Percentiles rank a stretch among this genome's conserved stretches.
Evolutionary conservation across 441 rosid species (phyloP).

Genomic region (Gossypium trilobum): DNA sequence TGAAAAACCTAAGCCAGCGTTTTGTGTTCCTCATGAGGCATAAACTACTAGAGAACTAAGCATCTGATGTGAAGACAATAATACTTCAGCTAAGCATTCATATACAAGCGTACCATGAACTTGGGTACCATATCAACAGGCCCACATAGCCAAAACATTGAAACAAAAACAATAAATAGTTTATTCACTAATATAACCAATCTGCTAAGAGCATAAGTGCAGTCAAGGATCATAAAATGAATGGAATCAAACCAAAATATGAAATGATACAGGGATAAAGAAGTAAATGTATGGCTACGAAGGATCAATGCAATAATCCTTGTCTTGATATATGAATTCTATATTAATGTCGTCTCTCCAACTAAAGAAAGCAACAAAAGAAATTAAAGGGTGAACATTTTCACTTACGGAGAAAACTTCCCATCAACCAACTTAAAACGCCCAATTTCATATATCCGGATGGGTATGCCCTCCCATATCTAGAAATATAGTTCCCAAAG

Average conservation of each 20-base stretch:
- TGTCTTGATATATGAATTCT: neutral
- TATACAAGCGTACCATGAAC: neutral
- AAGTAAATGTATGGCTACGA: neutral
- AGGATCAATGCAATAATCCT: neutral
- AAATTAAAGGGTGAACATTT: neutral
- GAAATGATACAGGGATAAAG: neutral
- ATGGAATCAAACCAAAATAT: neutral
- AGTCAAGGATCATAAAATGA: slow-evolving; percentile 5
- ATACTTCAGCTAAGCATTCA: neutral
- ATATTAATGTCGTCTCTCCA: neutral
- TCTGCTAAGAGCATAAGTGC: neutral
- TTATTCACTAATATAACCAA: neutral
- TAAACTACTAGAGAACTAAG: neutral
- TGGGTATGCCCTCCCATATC: slow-evolving; percentile 83
- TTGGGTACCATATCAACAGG: neutral
- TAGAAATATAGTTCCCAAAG: slow-evolving; percentile 27
- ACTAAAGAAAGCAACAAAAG: slow-evolving; percentile 7
- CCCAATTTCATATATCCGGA: slow-evolving; percentile 58
- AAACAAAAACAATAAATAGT: neutral
- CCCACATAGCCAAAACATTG: neutral
- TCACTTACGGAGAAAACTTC: slow-evolving; percentile 78
- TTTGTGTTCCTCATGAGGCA: neutral
- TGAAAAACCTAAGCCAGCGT: neutral
- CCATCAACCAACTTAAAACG: slow-evolving; percentile 71
- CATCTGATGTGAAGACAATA: neutral